phyloP scores from a whole-genome alignment of 306 rosid genomes.

The Cercis canadensis region DNA sequence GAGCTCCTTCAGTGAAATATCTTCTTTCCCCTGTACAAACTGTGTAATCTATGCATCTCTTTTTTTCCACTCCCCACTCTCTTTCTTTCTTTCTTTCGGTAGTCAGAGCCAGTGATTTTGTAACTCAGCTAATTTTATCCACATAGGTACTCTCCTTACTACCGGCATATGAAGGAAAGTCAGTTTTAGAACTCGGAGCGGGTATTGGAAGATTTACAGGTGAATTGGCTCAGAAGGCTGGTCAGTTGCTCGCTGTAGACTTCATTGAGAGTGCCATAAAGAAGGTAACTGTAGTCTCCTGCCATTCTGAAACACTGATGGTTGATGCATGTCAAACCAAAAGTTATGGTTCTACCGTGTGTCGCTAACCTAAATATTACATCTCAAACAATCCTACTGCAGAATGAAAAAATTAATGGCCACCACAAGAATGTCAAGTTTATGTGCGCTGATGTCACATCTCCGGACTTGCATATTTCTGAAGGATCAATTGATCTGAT shows the following conservation, averaged over 20 bases:
- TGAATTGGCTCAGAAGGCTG: conserved; percentile 80
- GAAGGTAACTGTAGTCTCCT: conserved; percentile 32
- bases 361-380: conserved; percentile 8
- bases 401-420: conserved; percentile 85
- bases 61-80: too few species aligned
- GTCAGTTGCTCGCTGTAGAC: conserved; percentile 45
- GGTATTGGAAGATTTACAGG: conserved; percentile 97
- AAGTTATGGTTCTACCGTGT: not conserved
- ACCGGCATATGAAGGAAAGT: conserved; percentile 79
- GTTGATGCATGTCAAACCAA: conserved; percentile 2
- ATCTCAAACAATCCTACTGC: conserved; percentile 14
- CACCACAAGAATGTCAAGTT: conserved; percentile 84
- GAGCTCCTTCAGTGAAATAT: too few species aligned
- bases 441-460: conserved; percentile 88
- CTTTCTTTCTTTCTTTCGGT: not conserved
- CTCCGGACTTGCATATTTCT: conserved; percentile 65
- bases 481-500: conserved; percentile 77
- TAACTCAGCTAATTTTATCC: not conserved
- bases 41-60: too few species aligned
- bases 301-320: conserved; percentile 11
- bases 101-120: not conserved
- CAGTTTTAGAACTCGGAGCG: conserved; percentile 90
- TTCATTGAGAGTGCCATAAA: conserved; percentile 50
- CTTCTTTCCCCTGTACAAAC: too few species aligned
- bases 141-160: conserved; percentile 77